Evolutionary conservation across 129 eudicot genomes (phyloP).

Genomic region (Cynara cardunculus): DNA sequence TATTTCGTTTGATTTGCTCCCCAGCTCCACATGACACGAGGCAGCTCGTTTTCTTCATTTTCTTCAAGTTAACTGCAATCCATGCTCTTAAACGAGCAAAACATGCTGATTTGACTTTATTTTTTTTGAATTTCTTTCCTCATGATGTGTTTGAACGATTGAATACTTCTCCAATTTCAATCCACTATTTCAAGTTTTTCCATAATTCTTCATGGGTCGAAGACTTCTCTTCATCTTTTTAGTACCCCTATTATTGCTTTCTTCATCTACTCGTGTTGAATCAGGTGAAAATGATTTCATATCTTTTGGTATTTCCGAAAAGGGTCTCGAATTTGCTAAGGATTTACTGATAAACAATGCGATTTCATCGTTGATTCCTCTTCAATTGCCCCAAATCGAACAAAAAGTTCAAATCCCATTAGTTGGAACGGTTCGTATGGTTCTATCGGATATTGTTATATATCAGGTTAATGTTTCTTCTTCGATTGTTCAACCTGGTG

Average conservation of each 20-base stretch:
- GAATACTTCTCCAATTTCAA: not conserved
- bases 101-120: not conserved
- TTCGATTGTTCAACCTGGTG: conserved; percentile 59
- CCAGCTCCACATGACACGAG: not conserved
- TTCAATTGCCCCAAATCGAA: conserved; percentile 56
- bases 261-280: conserved; percentile 27
- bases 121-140: not conserved
- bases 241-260: conserved; percentile 3
- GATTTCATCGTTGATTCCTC: conserved; percentile 52
- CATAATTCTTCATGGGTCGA: conserved; percentile 26
- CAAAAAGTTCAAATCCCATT: conserved; percentile 54
- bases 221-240: conserved; percentile 5
- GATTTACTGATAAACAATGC: conserved; percentile 54
- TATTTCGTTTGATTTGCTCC: not conserved
- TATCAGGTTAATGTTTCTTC: conserved; percentile 44
- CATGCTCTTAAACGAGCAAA: not conserved
- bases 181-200: not conserved
- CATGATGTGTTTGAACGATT: not conserved
- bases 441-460: conserved; percentile 50
- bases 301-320: conserved; percentile 53
- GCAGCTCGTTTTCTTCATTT: not conserved
- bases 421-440: conserved; percentile 63
- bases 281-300: conserved; percentile 50
- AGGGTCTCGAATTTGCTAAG: conserved; percentile 70
- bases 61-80: not conserved